These are phyloP conservation scores for Quercus parvula DNA, from an alignment of 306 rosid species.

Conservation along the genomic window DNA sequence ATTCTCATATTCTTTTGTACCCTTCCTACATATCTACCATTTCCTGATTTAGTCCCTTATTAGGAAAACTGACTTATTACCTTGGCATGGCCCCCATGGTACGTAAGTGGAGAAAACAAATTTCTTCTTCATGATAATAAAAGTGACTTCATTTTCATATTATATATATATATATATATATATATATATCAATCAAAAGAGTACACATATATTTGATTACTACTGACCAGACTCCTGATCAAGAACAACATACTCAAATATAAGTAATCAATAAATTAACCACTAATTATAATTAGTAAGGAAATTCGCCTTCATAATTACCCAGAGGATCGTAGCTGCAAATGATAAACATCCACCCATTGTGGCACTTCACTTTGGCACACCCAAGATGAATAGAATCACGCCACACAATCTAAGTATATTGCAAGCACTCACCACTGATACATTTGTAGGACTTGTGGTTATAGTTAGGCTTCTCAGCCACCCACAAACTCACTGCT, in stretches of 20 bases:
- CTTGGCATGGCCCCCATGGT: too few relatives aligned
- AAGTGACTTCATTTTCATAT: too few relatives aligned
- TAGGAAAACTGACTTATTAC: too few relatives aligned
- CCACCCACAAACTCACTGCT: conserved; percentile 55
- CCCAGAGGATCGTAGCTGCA: conserved; percentile 25
- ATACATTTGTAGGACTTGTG: neutral
- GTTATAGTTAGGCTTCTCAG: conserved; percentile 49
- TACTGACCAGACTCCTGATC: neutral
- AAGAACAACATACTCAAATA: too few relatives aligned
- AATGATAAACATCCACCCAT: neutral
- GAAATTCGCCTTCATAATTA: neutral
- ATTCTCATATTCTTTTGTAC: too few relatives aligned
- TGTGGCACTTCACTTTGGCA: conserved; percentile 1
- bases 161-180: too few relatives aligned
- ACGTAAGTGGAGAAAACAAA: too few relatives aligned
- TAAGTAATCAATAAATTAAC: neutral
- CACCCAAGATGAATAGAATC: conserved; percentile 2
- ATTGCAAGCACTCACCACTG: conserved; percentile 1
- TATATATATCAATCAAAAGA: too few relatives aligned
- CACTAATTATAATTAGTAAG: neutral
- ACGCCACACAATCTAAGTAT: conserved; percentile 25
- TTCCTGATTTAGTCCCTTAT: too few relatives aligned
- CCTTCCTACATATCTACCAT: too few relatives aligned
- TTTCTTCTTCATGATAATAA: too few relatives aligned
- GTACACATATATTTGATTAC: neutral